These are phyloP conservation scores for Trichoderma oligosporum DNA, from an alignment of 2,329 filamentous ascomycete species.

Conservation along the genomic window DNA sequence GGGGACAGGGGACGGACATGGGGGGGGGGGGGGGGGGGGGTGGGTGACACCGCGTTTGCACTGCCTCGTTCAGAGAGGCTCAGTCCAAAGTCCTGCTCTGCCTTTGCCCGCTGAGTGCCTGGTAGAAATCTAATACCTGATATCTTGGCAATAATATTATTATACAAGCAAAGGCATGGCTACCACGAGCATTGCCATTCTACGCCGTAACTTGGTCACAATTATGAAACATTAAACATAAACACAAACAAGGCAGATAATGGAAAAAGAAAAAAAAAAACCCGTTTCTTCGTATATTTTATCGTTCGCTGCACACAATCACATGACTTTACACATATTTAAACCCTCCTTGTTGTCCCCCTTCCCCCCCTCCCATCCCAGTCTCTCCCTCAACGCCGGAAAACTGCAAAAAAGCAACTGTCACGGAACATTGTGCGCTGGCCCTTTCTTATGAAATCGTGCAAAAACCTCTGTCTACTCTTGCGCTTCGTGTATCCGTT, in stretches of 20 bases:
- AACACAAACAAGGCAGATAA: neutral
- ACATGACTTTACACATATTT: slow-evolving; percentile 19
- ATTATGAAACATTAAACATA: neutral
- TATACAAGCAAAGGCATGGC: no score
- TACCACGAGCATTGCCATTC: no score
- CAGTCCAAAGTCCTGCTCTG: no score
- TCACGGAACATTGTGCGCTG: slow-evolving; percentile 10
- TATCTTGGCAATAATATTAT: no score
- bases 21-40: no score
- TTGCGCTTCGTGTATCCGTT: slow-evolving; percentile 8
- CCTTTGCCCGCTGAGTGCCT: no score
- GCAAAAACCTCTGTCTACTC: neutral
- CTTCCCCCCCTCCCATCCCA: slow-evolving; percentile 8
- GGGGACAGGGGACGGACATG: no score
- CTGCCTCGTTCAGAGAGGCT: no score
- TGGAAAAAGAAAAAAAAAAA: neutral
- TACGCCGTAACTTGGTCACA: no score
- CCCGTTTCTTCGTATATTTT: slow-evolving; percentile 18
- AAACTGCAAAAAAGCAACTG: slow-evolving; percentile 15
- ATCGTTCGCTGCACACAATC: slow-evolving; percentile 18
- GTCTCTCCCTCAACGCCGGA: slow-evolving; percentile 32
- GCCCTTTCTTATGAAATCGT: neutral
- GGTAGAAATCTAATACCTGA: no score
- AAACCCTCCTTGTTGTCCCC: slow-evolving; percentile 5
- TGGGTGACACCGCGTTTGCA: no score